Base-by-base conservation (phyloP, 148 eudicot genomes). In the Vaccinium darrowii region DNA sequence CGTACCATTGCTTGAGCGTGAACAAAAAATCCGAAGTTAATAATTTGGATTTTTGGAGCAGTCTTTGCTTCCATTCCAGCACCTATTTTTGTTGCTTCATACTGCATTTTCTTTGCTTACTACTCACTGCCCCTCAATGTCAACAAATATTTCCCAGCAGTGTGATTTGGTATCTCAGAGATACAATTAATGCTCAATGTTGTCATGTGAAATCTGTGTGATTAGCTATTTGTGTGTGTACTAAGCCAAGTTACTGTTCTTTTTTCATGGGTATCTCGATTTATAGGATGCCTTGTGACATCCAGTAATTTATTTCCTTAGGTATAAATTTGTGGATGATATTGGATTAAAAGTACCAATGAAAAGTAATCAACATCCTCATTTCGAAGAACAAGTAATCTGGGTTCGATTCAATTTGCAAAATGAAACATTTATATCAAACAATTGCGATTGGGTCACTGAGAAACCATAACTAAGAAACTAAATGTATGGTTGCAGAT, bases 131-230 rank as follows among this genome's bases (percentile, higher is more conserved):
- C 99, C 73, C 90, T 93, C 82, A 92, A 93, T 86, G 98, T 96
- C 88, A 93, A 96, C 97, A 96, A 96, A 88, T 94, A 90, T 85
- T 96, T 96, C 92, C 99, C 99, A 33, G 90, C 99, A 5, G 94
- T 96, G 39, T 96, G 87, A 90, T 88, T 25, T n/a, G 60, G 23
- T 12, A 11, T 21, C 47, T 5, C 5, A 8, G 16, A 62, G 83
- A n/a, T 53, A 39, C 16, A 54, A n/a, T n/a, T n/a, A n/a, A 9
- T 11, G 13, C 36, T 33, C 36, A 33, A 33, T 33, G 36, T 6
- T n/a, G 72, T 23, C 57, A 36, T 52, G 52, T 43, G 18, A 54
- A 50, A 12, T 78, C 83, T 25, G 33, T 14, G 11, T 10, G 11
- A 10, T 10, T 23, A 65, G 72, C 33, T 25, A 67, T 67, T 67